Evolutionary conservation across 2,329 filamentous ascomycete genomes (phyloP).

Genomic region (Lecanicillium sp.): DNA sequence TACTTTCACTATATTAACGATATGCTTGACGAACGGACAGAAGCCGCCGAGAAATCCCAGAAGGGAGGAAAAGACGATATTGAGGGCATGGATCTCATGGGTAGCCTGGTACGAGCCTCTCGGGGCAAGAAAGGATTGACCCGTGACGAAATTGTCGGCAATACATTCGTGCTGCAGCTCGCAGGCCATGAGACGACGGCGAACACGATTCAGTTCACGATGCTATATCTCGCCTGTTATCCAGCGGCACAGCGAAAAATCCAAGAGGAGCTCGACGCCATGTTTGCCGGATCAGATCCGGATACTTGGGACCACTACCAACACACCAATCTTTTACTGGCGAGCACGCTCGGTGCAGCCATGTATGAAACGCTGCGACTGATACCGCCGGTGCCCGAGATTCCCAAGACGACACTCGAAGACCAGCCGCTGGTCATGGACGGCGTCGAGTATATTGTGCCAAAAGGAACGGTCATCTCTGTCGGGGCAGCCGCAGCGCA

Average conservation of each 20-base stretch:
- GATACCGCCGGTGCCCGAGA: conserved; percentile 61
- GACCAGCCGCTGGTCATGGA: conserved; percentile 53
- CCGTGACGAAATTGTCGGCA: conserved; percentile 62
- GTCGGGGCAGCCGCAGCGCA: conserved; percentile 51
- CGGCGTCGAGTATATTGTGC: conserved; percentile 51
- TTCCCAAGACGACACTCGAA: conserved; percentile 55
- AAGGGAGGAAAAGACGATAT: conserved; percentile 26
- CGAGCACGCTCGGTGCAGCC: conserved; percentile 63
- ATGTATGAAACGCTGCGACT: conserved; percentile 72
- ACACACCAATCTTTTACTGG: conserved; percentile 57
- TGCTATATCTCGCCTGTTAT: conserved; percentile 61
- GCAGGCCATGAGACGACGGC: conserved; percentile 79
- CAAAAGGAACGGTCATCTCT: conserved; percentile 46
- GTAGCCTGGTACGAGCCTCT: conserved; percentile 34
- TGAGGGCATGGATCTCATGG: conserved; percentile 43
- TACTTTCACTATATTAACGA: conserved; percentile 65
- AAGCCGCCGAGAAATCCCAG: conserved; percentile 25
- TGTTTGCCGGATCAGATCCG: conserved; percentile 52
- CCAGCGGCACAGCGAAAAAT: conserved; percentile 55
- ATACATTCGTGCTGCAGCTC: conserved; percentile 60
- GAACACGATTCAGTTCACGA: conserved; percentile 63
- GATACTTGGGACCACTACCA: conserved; percentile 64
- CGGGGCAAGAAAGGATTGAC: conserved; percentile 35
- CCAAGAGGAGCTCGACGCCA: conserved; percentile 60
- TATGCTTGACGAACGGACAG: conserved; percentile 54